Evolutionary conservation across 225 moss, liverwort and hornwort genomes (phyloP).

Genomic region (Antitrichia curtipendula): DNA sequence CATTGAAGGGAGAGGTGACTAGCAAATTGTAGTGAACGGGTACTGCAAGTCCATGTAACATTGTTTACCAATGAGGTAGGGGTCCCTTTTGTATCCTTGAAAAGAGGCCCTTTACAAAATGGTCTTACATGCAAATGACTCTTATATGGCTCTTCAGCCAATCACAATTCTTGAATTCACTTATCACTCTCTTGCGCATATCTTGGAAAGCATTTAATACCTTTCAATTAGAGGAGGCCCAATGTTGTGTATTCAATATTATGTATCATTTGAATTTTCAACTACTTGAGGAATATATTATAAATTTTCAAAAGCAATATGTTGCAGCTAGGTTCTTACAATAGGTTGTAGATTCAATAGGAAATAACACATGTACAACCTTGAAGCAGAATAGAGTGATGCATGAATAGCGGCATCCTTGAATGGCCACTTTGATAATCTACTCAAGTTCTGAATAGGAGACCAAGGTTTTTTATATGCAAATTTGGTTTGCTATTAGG

Average conservation of each 20-base stretch:
- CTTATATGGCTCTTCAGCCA: not conserved
- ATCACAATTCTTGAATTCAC: not conserved
- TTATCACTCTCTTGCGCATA: rapidly evolving
- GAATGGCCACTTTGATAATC: not conserved
- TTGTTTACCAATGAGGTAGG: not conserved
- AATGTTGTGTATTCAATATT: not conserved
- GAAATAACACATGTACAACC: not conserved
- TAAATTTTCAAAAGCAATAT: not conserved
- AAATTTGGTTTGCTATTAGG: not conserved
- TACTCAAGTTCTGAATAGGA: not conserved
- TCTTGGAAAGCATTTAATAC: not conserved
- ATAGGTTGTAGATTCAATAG: not conserved
- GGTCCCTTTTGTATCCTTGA: not conserved
- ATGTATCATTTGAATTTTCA: not conserved
- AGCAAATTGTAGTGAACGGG: not conserved
- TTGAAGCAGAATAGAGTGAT: not conserved
- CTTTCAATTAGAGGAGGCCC: rapidly evolving
- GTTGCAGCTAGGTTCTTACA: not conserved
- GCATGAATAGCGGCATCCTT: rapidly evolving
- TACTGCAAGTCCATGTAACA: not conserved
- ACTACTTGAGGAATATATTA: not conserved
- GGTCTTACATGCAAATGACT: not conserved
- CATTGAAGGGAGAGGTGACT: not conserved
- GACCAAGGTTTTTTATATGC: not conserved
- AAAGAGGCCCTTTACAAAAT: not conserved